Percentiles rank a stretch among this genome's conserved stretches.
Evolutionary conservation across 768 basidiomycete species (phyloP).

Genomic region (Russula sp.): DNA sequence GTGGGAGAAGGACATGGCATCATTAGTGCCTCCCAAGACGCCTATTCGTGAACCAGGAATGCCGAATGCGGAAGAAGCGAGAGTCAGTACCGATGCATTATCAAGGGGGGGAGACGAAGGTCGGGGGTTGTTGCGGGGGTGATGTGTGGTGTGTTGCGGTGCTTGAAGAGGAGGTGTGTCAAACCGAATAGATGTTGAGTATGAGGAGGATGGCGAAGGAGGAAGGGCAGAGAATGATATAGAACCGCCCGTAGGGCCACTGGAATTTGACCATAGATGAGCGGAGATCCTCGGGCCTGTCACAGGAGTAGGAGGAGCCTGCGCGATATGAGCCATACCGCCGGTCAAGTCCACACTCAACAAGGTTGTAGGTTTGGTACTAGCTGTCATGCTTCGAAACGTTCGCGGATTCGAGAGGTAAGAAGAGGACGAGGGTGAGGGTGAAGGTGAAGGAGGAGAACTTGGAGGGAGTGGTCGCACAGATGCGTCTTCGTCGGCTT

Average conservation of each 20-base stretch:
- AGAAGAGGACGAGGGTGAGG: constrained; percentile 75
- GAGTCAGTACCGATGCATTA: constrained; percentile 87
- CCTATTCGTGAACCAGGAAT: constrained; percentile 50
- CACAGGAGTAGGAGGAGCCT: constrained; percentile 60
- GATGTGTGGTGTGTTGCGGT: constrained; percentile 84
- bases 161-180: constrained; percentile 53
- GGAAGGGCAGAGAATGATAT: constrained; percentile 71
- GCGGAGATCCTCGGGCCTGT: constrained; percentile 45
- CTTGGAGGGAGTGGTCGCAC: constrained; percentile 85
- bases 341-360: constrained; percentile 82
- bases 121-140: constrained; percentile 92
- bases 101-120: constrained; percentile 87
- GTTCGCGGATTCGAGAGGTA: constrained; percentile 77
- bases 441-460: constrained; percentile 78
- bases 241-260: constrained; percentile 46
- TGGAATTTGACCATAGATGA: constrained; percentile 43
- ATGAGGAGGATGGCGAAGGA: constrained; percentile 38
- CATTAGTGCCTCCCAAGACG: constrained; percentile 24
- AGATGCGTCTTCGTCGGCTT: constrained; percentile 94
- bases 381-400: constrained; percentile 75
- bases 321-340: constrained; percentile 88
- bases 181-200: constrained; percentile 32
- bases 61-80: constrained; percentile 90
- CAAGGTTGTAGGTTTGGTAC: constrained; percentile 92
- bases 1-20: constrained; percentile 61